phyloP scores from a whole-genome alignment of 441 rosid genomes.

The Cnidoscolus chayamansa region DNA sequence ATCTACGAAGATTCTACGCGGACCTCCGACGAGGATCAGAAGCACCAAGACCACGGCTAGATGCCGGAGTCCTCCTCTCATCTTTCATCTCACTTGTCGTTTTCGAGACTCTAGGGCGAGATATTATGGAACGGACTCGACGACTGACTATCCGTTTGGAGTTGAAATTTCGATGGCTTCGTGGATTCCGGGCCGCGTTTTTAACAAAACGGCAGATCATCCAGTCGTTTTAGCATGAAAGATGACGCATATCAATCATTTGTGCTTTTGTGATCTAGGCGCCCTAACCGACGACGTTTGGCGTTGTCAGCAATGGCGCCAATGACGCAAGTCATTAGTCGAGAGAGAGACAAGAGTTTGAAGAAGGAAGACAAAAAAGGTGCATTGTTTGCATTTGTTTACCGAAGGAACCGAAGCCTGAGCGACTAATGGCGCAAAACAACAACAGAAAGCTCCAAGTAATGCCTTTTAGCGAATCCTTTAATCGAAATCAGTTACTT shows the following conservation, averaged over 20 bases:
- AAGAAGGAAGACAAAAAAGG: conserved; percentile 1
- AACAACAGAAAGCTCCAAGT: conserved; percentile 31
- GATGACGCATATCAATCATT: no score
- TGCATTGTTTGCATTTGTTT: background rate
- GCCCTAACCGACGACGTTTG: background rate
- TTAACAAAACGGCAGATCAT: conserved; percentile 6
- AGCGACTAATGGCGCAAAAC: conserved; percentile 30
- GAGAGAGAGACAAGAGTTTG: background rate
- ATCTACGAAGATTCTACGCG: conserved; percentile 12
- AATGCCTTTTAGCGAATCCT: conserved; percentile 10
- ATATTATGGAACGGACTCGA: background rate
- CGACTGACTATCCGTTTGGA: conserved; percentile 14
- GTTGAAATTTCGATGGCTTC: conserved; percentile 2
- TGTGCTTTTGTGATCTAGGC: no score
- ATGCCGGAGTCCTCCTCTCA: background rate
- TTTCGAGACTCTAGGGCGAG: background rate
- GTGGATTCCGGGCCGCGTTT: background rate
- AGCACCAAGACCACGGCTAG: conserved; percentile 19
- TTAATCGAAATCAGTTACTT: conserved; percentile 9
- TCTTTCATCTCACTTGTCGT: conserved; percentile 18
- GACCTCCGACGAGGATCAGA: conserved; percentile 24
- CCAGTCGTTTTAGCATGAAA: background rate
- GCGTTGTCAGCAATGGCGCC: conserved; percentile 14
- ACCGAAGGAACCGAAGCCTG: conserved; percentile 38
- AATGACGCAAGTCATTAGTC: background rate